Conservation (phyloP, 441 rosid genomes). For the Populus trichocarpa region DNA sequence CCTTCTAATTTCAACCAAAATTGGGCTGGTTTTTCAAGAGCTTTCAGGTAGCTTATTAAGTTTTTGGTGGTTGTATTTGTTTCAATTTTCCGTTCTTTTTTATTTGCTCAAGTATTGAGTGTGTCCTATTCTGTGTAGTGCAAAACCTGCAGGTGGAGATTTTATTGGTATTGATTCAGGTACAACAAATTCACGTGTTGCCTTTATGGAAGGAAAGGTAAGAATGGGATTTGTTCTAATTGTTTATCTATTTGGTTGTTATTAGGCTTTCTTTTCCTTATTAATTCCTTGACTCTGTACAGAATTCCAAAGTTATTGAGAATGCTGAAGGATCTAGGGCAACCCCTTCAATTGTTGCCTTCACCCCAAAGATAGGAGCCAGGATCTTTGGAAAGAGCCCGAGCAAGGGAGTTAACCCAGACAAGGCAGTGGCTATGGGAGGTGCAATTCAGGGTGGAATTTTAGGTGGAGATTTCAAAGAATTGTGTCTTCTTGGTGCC, state of each 20-base stretch:
- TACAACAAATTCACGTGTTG: conserved; percentile 94
- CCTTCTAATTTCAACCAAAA: no score
- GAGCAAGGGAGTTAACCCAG: no score
- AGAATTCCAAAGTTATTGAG: conserved; percentile 83
- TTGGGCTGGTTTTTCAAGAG: conserved; percentile 46
- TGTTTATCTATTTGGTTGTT: neutral
- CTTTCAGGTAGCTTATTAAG: conserved; percentile 57
- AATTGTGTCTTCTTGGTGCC: no score
- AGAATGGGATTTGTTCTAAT: conserved; percentile 1
- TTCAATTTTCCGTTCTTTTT: neutral
- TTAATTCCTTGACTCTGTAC: neutral
- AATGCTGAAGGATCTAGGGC: conserved; percentile 81
- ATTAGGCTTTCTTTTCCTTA: neutral
- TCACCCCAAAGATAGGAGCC: conserved; percentile 40
- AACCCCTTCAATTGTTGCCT: conserved; percentile 26
- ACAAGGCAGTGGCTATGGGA: conserved; percentile 83
- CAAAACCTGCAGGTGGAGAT: conserved; percentile 84
- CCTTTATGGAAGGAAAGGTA: conserved; percentile 97
- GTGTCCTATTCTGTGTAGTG: conserved; percentile 30
- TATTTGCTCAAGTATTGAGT: neutral
- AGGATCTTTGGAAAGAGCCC: no score
- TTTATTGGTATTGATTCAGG: conserved; percentile 95
- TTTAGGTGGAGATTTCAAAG: no score
- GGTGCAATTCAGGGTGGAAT: conserved; percentile 14
- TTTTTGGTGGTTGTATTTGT: neutral